A percentile compares a stretch with the other conserved stretches of the same genome.
Evolutionary conservation across 441 rosid genomes (phyloP).

Genomic region (Geranium incanum): DNA sequence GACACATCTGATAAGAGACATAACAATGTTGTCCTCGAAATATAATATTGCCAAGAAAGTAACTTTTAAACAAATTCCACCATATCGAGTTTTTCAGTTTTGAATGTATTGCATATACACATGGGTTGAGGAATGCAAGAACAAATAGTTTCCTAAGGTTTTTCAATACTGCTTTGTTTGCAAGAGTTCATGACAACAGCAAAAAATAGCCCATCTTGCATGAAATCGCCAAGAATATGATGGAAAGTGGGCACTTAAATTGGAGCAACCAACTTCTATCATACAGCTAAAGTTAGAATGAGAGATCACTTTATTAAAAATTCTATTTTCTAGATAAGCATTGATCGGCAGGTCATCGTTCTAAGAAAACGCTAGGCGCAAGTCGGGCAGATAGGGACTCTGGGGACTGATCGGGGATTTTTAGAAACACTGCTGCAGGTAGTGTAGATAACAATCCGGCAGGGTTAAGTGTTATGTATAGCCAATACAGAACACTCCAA

Average conservation of each 20-base stretch:
- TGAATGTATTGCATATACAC: background rate
- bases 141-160: background rate
- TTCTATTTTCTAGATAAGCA: background rate
- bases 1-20: constrained; percentile 12
- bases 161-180: background rate
- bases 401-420: too few relatives aligned
- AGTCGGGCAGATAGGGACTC: too few relatives aligned
- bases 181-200: background rate
- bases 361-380: too few relatives aligned
- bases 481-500: background rate
- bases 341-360: too few relatives aligned
- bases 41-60: constrained; percentile 8
- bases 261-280: background rate
- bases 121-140: background rate
- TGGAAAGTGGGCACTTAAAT: background rate
- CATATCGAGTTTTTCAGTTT: background rate
- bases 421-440: too few relatives aligned
- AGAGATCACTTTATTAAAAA: background rate
- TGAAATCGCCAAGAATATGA: background rate
- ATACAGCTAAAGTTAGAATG: background rate
- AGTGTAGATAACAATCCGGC: too few relatives aligned
- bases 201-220: background rate
- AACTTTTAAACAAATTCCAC: background rate
- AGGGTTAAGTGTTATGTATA: too few relatives aligned
- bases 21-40: background rate